phyloP scores from a whole-genome alignment of 208 protist genomes.

The Leishmania tropica region DNA sequence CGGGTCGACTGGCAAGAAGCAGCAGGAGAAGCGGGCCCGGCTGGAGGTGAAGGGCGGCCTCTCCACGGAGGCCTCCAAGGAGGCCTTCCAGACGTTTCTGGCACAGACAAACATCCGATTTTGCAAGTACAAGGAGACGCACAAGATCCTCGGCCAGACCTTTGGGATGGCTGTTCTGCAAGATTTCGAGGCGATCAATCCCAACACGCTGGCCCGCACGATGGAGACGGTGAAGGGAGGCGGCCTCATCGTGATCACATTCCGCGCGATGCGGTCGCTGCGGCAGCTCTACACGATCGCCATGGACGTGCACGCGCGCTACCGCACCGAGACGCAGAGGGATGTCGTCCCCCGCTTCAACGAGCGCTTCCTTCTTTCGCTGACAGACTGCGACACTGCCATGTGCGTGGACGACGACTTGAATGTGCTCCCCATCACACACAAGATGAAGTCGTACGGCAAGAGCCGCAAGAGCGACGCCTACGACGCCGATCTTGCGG shows the following conservation, averaged over 20 bases:
- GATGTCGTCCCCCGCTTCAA: conserved; percentile 98
- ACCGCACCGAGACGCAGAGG: conserved; percentile 82
- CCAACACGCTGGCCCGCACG: conserved; percentile 99
- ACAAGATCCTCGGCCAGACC: conserved; percentile 99
- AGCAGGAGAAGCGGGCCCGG: conserved; percentile 95
- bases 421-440: conserved; percentile 98
- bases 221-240: conserved; percentile 99
- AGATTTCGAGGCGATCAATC: conserved; percentile 99
- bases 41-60: conserved; percentile 95
- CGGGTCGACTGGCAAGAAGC: conserved; percentile 91
- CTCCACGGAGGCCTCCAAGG: conserved; percentile 93
- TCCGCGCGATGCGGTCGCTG: conserved; percentile 97
- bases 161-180: conserved; percentile 99
- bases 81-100: conserved; percentile 99
- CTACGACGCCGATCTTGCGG: conserved; percentile 70
- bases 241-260: conserved; percentile 98
- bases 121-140: conserved; percentile 98
- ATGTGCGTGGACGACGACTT: conserved; percentile 99
- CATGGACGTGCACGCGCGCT: conserved; percentile 99
- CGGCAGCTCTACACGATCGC: conserved; percentile 98
- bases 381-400: conserved; percentile 94
- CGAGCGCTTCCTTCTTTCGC: conserved; percentile 98
- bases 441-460: conserved; percentile 71
- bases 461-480: conserved; percentile 33
- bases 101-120: conserved; percentile 98